phyloP scores from a whole-genome alignment of 345 rosid species.

The Chamaenerion angustifolium region DNA sequence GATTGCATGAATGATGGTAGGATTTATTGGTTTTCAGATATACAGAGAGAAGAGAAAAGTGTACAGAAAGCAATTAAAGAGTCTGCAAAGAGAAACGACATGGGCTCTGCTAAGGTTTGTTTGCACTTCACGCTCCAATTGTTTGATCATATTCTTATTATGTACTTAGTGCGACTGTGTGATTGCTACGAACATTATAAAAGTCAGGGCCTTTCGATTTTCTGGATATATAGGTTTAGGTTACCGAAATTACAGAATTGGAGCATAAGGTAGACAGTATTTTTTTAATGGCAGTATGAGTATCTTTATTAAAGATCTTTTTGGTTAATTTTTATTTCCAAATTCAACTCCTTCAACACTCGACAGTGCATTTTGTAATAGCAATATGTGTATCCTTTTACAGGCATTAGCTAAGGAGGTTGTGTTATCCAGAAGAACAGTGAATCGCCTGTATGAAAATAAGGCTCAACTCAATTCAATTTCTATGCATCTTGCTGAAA shows the following conservation, averaged over 20 bases:
- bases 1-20: not conserved
- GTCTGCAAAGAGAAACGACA: constrained; percentile 81
- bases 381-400: constrained; percentile 4
- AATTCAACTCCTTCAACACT: not conserved
- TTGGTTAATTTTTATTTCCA: not conserved
- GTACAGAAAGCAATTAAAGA: constrained; percentile 88
- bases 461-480: constrained; percentile 90
- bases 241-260: no score
- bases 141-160: no score
- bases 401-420: constrained; percentile 85
- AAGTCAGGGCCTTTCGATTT: no score
- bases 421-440: constrained; percentile 63
- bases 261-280: no score
- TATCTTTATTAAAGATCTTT: no score
- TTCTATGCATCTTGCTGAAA: constrained; percentile 94
- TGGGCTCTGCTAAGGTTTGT: constrained; percentile 76
- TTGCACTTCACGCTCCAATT: not conserved
- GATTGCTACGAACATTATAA: no score
- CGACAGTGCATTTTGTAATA: not conserved
- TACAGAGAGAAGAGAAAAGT: constrained; percentile 71
- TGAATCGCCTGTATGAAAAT: constrained; percentile 67
- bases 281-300: no score
- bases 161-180: no score
- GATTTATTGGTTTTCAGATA: constrained; percentile 34
- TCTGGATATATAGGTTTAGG: no score